phyloP scores from a whole-genome alignment of 768 basidiomycete species.

The Phaeotremella skinneri region DNA sequence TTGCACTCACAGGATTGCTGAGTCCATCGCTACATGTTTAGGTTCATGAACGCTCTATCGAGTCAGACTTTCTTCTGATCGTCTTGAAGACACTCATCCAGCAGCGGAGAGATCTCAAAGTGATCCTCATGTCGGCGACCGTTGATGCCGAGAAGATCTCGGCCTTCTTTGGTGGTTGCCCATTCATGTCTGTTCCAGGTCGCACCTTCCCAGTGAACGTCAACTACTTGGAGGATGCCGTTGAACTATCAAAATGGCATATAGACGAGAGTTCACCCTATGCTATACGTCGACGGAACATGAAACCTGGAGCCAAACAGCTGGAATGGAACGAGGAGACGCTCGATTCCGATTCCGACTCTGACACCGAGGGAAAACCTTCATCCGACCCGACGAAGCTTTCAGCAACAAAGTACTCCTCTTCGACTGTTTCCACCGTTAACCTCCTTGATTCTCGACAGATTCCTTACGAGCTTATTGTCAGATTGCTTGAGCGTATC shows the following conservation, averaged over 20 bases:
- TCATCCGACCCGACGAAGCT: constrained; percentile 43
- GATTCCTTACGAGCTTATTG: constrained; percentile 87
- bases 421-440: constrained; percentile 69
- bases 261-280: constrained; percentile 78
- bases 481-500: constrained; percentile 74
- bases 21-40: constrained; percentile 38
- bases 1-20: constrained; percentile 4
- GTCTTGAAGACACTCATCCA: constrained; percentile 79
- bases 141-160: constrained; percentile 71
- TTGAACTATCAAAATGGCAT: constrained; percentile 75
- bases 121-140: constrained; percentile 96
- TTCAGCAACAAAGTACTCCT: constrained; percentile 62
- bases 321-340: constrained; percentile 79
- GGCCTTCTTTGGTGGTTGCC: constrained; percentile 75
- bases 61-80: constrained; percentile 93
- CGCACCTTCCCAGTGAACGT: constrained; percentile 90
- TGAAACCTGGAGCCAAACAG: constrained; percentile 55
- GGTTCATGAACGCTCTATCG: constrained; percentile 95
- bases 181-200: constrained; percentile 82
- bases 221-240: constrained; percentile 83
- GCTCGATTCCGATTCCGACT: constrained; percentile 58
- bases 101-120: constrained; percentile 77
- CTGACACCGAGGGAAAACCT: constrained; percentile 44
- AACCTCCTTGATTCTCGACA: constrained; percentile 81
- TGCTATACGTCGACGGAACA: constrained; percentile 54